These are phyloP conservation scores for Cladobotryum protrusum DNA, from an alignment of 2,329 filamentous ascomycete species.

Conservation along the genomic window DNA sequence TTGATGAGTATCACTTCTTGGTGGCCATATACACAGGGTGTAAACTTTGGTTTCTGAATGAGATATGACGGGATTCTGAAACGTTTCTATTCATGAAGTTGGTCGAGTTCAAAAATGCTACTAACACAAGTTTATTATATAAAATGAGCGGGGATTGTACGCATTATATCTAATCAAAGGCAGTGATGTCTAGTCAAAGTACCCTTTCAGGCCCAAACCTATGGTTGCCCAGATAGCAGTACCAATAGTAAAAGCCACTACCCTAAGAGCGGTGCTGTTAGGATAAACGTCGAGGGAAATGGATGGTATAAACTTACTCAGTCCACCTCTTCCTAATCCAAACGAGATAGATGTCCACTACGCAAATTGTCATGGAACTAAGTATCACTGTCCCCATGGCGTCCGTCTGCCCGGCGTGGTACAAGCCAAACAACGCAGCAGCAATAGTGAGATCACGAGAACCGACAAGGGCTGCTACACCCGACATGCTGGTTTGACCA, in stretches of 20 bases:
- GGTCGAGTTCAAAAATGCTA: too few relatives aligned
- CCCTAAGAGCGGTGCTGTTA: background rate
- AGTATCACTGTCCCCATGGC: conserved; percentile 17
- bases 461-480: conserved; percentile 9
- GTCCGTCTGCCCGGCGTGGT: conserved; percentile 2
- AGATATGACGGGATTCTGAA: too few relatives aligned
- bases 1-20: background rate
- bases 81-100: too few relatives aligned
- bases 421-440: conserved; percentile 9
- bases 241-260: background rate
- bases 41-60: background rate
- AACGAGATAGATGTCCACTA: conserved; percentile 15
- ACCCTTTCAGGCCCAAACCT: conserved; percentile 10
- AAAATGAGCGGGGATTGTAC: too few relatives aligned
- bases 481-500: background rate
- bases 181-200: conserved; percentile 1
- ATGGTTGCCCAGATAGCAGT: conserved; percentile 9
- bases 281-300: background rate
- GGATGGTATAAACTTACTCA: conserved; percentile 9
- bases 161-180: too few relatives aligned
- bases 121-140: too few relatives aligned
- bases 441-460: conserved; percentile 15
- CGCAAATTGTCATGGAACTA: conserved; percentile 13
- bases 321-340: conserved; percentile 7
- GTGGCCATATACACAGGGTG: background rate